Evolutionary conservation across 441 rosid species (phyloP), one percentile per base, ranked within the genome.

Genomic region (Brassica hybrid): DNA sequence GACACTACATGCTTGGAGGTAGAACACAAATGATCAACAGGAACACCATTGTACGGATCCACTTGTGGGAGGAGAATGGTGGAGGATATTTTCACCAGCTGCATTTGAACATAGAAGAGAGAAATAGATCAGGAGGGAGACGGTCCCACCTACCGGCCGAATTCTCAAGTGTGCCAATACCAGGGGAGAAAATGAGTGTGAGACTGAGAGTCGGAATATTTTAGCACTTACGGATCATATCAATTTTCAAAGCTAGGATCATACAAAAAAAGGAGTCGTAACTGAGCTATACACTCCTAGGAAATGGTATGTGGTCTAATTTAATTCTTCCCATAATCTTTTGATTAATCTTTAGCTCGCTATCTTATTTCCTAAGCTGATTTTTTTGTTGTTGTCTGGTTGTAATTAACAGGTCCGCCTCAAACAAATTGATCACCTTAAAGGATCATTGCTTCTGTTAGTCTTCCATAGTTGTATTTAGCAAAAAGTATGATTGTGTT

Each of bases 381-480:
- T 34, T 7, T 7, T 30, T 30, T 34, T n/a, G n/a, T 34, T 34
- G 41, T 34, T 34, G 41, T 34, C 41, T 10, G 38, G 6, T 30
- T 14, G 30, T 34, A 21, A 13, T 9, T 60, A 81, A 72, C 88
- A 94, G 98, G 75, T 92, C 94, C 6, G 95, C 97, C 43, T 91
- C 97, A 4, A 92, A 91, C 73, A 86, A 97, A 79, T 91, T 94
- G 14, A 94, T 94, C 65, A 90, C 98, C 11, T 86, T 95, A 0
- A 92, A 91, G 86, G 97, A 94, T 80, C 98, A 94, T 71, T 94
- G 97, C 0, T 85, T 4, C 34, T 30, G 34, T 41, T 41, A 41
- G 45, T 41, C 45, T 41, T 41, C 45, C 45, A 41, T 10, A 41
- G 3, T 41, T 41, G 45, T 10, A 10, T 10, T 41, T 41, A 41